Evolutionary conservation across 169 alveolate species (phyloP).

Genomic region (Neospora caninum): DNA sequence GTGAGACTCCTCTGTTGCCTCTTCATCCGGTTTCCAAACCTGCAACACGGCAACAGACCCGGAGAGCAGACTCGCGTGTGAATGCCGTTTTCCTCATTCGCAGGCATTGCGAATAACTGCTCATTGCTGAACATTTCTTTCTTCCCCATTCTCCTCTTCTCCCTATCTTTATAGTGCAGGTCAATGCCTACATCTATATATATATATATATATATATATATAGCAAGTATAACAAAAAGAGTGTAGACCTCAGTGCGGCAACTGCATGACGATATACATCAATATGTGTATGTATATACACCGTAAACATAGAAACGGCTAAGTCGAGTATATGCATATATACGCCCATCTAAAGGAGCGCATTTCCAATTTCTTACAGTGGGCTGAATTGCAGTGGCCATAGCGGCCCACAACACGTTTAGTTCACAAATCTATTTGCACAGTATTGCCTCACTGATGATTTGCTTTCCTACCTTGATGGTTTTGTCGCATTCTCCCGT

Average conservation of each 20-base stretch:
- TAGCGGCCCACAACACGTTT: not conserved
- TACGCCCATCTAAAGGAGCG: no score
- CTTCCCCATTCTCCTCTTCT: not conserved
- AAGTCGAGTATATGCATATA: no score
- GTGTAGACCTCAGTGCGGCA: no score
- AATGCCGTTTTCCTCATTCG: not conserved
- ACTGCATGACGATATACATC: not conserved
- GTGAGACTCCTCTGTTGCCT: conserved; percentile 76
- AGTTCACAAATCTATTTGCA: not conserved
- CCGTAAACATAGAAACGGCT: no score
- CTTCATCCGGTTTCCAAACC: conserved; percentile 66
- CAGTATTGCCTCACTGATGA: not conserved
- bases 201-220: no score
- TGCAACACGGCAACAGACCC: not conserved
- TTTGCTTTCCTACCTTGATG: conserved; percentile 86
- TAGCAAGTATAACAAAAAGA: not conserved
- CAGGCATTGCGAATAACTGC: not conserved
- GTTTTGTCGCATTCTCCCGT: conserved; percentile 99
- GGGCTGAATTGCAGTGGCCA: not conserved
- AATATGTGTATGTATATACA: not conserved
- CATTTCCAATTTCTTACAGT: not conserved
- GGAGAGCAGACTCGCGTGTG: not conserved
- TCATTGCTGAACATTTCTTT: not conserved
- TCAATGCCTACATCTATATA: no score
- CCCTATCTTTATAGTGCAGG: no score